Evolutionary conservation across 352 stramenopile genomes (phyloP).

Genomic region (Phytopythium chamaehyphon): DNA sequence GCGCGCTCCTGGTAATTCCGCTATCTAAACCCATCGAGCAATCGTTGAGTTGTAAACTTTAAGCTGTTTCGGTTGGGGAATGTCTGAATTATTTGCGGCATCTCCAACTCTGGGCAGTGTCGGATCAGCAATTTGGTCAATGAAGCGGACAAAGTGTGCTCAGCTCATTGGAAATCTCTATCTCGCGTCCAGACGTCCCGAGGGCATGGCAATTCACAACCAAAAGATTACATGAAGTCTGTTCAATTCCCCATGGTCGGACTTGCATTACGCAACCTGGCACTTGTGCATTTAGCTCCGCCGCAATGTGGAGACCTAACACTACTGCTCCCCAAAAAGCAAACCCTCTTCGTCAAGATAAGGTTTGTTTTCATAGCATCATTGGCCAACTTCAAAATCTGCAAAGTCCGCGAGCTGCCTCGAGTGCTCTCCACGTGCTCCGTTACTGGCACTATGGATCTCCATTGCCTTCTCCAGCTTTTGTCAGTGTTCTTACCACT

Average conservation of each 20-base stretch:
- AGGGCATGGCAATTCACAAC: slow-evolving; percentile 24
- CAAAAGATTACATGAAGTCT: slow-evolving; percentile 36
- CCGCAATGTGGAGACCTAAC: slow-evolving; percentile 1
- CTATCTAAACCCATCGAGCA: slow-evolving; percentile 8
- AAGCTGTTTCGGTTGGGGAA: slow-evolving; percentile 14
- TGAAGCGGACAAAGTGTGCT: slow-evolving; percentile 14
- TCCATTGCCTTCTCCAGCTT: neutral
- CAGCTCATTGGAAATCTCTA: slow-evolving; percentile 9
- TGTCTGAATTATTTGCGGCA: slow-evolving; percentile 13
- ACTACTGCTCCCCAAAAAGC: neutral
- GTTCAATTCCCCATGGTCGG: slow-evolving; percentile 24
- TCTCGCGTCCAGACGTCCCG: slow-evolving; percentile 6
- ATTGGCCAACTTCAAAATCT: neutral
- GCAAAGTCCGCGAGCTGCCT: neutral
- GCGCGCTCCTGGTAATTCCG: slow-evolving; percentile 8
- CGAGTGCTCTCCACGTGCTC: slow-evolving; percentile 7
- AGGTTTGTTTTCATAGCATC: neutral
- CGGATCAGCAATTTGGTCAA: slow-evolving; percentile 19
- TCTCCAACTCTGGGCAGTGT: slow-evolving; percentile 23
- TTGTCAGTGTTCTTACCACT: neutral
- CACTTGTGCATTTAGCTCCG: neutral
- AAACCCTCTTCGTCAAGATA: neutral
- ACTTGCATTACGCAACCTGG: slow-evolving; percentile 28
- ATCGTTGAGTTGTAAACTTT: slow-evolving; percentile 33
- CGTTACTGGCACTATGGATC: neutral